Evolutionary conservation across 768 basidiomycete genomes (phyloP).

Genomic region (Boletus insuetus): DNA sequence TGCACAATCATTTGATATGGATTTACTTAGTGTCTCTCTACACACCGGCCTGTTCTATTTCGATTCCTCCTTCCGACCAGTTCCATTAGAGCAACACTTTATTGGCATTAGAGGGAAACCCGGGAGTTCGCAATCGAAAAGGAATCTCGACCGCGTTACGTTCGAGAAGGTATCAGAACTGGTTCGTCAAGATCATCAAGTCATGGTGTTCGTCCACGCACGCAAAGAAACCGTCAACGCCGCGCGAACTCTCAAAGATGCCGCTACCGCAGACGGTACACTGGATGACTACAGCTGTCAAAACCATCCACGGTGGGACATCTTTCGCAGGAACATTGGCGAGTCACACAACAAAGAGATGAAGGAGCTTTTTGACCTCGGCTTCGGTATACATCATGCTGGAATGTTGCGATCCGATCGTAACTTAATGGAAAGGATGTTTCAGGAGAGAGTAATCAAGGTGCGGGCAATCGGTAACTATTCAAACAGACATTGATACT

Average conservation of each 20-base stretch:
- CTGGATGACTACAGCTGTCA: constrained; percentile 77
- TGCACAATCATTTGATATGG: background rate
- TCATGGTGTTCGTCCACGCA: constrained; percentile 99
- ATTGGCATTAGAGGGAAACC: constrained; percentile 90
- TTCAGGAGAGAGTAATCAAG: constrained; percentile 88
- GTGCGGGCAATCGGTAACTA: constrained; percentile 37
- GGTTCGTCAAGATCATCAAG: constrained; percentile 91
- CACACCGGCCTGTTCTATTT: constrained; percentile 93
- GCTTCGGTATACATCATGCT: constrained; percentile 98
- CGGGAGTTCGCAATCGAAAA: constrained; percentile 65
- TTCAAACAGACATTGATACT: background rate
- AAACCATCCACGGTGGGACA: constrained; percentile 73
- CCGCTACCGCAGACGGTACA: constrained; percentile 66
- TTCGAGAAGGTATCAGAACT: constrained; percentile 90
- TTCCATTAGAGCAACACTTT: constrained; percentile 97
- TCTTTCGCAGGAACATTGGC: constrained; percentile 75
- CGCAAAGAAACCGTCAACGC: constrained; percentile 97
- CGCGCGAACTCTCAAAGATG: constrained; percentile 76
- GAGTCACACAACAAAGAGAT: constrained; percentile 93
- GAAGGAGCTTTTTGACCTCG: constrained; percentile 87
- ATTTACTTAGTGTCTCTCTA: constrained; percentile 68
- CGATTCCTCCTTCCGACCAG: constrained; percentile 93
- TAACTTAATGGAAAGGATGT: constrained; percentile 94
- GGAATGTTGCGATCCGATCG: constrained; percentile 95
- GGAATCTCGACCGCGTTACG: constrained; percentile 83